Base-by-base conservation (phyloP, 2,329 filamentous ascomycete genomes). In the Plenodomus biglobosus region DNA sequence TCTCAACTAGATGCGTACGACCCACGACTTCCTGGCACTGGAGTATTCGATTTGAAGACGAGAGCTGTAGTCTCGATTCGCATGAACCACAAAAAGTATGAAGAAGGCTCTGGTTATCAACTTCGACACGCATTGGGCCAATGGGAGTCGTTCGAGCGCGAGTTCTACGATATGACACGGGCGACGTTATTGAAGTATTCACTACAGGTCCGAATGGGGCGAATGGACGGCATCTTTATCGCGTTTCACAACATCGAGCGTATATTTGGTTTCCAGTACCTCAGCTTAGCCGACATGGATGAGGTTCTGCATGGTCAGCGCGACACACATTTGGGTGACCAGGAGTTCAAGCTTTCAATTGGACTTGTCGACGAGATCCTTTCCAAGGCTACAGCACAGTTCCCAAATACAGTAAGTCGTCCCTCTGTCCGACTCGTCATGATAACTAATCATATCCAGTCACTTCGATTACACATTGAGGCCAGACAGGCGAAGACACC, bases 221-320 rank as follows among this genome's bases (percentile, higher is more conserved):
- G 92, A 41, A 99, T 99, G 95, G 92, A 99, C 67, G 94, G 94
- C 44, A 96, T 97, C 41, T 99, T 97, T 66, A 88, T 97, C 18
- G 94, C 94, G 2, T 99, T 85, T 69, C 94, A 99, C 76, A 99
- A 99, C 69, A 89, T 91, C 2, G 81, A 92, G 72, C 87, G 92
- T 46, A 95, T 99, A 41, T 99, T 99, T 68, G 94, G 94, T 5
- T 99, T 99, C 71, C 94, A 99, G 72, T 99, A 99, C 68, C 81
- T 99, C 51, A 85, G 85, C 50, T 74, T 97, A 13, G 69, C 82
- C 3, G 94, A 99, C 66, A 91, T 99, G 87, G 94, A 99, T 68
- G 68, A 79, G n/a, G 82, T 90, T 0, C 73, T 99, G n/a, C 95
- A 99, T 67, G 91, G 90, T 18, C 86, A 90, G 42, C 63, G 70